Conservation (phyloP, 1,284 basidiomycete genomes). For the Entoloma clypeatum region DNA sequence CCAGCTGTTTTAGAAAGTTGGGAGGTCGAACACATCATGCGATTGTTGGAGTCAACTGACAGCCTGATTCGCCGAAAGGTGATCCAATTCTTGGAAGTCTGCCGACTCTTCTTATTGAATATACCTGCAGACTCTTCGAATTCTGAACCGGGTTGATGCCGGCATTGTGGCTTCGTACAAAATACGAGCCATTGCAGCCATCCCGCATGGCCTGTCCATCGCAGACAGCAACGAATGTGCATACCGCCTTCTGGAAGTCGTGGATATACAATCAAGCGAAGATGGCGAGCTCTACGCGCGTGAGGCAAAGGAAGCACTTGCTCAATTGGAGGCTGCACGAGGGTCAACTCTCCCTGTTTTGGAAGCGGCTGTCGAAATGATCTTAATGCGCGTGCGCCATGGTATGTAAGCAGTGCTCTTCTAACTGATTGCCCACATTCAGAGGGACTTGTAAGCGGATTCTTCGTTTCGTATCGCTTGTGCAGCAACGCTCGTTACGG, state of each 20-base stretch:
- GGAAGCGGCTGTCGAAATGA: conserved; percentile 51
- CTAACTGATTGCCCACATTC: conserved; percentile 2
- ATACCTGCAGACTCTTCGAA: conserved; percentile 46
- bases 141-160: conserved; percentile 53
- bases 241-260: conserved; percentile 53
- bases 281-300: conserved; percentile 60
- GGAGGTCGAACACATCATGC: conserved; percentile 70
- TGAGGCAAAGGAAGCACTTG: conserved; percentile 45
- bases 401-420: conserved; percentile 34
- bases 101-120: conserved; percentile 15
- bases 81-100: conserved; percentile 13
- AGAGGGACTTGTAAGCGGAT: conserved; percentile 32
- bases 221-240: conserved; percentile 37
- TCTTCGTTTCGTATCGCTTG: conserved; percentile 44
- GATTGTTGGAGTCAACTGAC: conserved; percentile 58
- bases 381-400: conserved; percentile 45
- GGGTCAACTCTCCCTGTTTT: conserved; percentile 39
- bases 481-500: conserved; percentile 46
- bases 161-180: conserved; percentile 56
- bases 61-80: conserved; percentile 57
- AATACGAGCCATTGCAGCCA: conserved; percentile 38
- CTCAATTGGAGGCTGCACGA: conserved; percentile 35
- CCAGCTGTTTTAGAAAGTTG: conserved; percentile 54
- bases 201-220: conserved; percentile 31
- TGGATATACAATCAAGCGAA: conserved; percentile 43